Conservation (phyloP, 805 yeast genomes). For the Diddensiella santjacobensis region DNA sequence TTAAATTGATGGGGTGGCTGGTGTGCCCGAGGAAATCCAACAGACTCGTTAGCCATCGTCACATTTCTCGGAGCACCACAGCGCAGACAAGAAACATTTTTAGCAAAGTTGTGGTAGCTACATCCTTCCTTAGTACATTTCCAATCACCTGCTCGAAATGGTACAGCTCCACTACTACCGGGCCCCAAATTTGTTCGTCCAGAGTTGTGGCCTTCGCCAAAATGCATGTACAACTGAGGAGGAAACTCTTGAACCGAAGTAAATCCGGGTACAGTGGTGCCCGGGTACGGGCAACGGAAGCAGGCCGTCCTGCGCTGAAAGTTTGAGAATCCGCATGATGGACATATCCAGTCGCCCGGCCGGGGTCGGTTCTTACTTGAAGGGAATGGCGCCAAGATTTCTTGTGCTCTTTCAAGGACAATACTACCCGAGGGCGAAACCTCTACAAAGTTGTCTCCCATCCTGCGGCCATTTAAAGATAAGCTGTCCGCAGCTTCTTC, state of each 20-base stretch:
- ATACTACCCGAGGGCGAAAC: constrained; percentile 80
- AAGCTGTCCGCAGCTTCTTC: constrained; percentile 81
- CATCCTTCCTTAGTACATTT: constrained; percentile 78
- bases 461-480: constrained; percentile 70
- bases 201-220: constrained; percentile 12
- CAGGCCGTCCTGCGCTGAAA: constrained; percentile 93
- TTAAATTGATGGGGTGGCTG: too few species aligned
- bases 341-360: constrained; percentile 99
- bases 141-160: constrained; percentile 97
- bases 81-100: constrained; percentile 78
- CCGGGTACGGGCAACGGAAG: constrained; percentile 88
- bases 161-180: constrained; percentile 51
- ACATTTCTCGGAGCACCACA: constrained; percentile 69
- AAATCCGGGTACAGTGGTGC: constrained; percentile 32
- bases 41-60: neutral
- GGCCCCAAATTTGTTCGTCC: neutral
- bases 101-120: constrained; percentile 88
- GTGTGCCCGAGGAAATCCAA: too few species aligned
- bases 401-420: constrained; percentile 78
- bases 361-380: constrained; percentile 81
- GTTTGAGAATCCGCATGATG: constrained; percentile 91
- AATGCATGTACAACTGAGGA: constrained; percentile 3
- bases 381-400: constrained; percentile 79
- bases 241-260: constrained; percentile 10
- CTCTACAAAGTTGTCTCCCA: constrained; percentile 73